Conservation (phyloP, 331 rosid genomes). For the Erythrophleum ivorense region DNA sequence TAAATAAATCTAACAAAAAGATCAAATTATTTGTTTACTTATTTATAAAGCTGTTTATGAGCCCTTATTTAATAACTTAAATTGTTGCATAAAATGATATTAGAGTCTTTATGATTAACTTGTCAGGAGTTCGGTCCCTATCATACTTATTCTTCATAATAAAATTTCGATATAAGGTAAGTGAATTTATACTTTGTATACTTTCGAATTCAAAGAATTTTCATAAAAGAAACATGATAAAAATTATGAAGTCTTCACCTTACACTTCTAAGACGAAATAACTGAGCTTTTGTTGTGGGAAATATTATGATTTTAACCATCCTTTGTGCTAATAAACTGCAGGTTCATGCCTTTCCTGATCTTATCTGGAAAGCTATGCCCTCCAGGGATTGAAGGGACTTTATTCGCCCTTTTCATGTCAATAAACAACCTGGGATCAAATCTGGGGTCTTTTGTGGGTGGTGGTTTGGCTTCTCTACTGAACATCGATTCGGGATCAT, state of each 20-base stretch:
- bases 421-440: slow-evolving; percentile 77
- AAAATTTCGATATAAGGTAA: neutral
- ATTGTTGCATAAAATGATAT: too few species aligned
- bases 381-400: slow-evolving; percentile 93
- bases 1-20: too few species aligned
- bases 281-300: slow-evolving; percentile 14
- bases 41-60: too few species aligned
- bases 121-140: neutral
- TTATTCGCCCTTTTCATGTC: slow-evolving; percentile 92
- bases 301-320: slow-evolving; percentile 12
- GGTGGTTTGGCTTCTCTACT: slow-evolving; percentile 75
- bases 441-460: slow-evolving; percentile 73
- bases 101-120: neutral
- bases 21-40: too few species aligned
- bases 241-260: too few species aligned
- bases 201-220: neutral
- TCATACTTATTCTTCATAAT: neutral
- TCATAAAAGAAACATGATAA: neutral
- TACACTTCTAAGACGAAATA: too few species aligned
- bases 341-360: slow-evolving; percentile 92
- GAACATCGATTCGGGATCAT: slow-evolving; percentile 79
- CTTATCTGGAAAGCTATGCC: slow-evolving; percentile 84
- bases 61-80: too few species aligned
- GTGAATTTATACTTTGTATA: too few species aligned
- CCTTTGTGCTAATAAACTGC: slow-evolving; percentile 42